Base-by-base conservation (phyloP, 106 monocot genomes). In the Platanthera zijinensis region DNA sequence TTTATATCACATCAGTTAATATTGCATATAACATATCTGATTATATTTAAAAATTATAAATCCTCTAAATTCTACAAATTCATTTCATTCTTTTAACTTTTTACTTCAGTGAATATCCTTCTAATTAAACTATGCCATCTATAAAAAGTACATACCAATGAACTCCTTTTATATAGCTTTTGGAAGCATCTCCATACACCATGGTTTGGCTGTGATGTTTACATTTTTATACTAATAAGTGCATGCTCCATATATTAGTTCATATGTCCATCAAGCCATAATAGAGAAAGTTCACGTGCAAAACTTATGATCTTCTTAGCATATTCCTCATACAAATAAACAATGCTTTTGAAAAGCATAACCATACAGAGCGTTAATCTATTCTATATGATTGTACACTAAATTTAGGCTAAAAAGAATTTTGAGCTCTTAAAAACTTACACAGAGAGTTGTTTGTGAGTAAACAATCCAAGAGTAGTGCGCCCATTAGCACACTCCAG, bases 401-500 rank as follows among this genome's bases (percentile, higher is more conserved):
- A 10, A 2, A 7, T 67, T 39, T 3, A 10, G 32, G 32, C 12
- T 18, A 30, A 39, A 39, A 67, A 67, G 32, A 67, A 10, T 10
- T 67, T 67, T 25, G 30, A 12, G 30, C 0, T 67, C 30, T 32
- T 17, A 10, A 47, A 45, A 78, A 84, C 93, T 87, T 84, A 96
- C 96, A 86, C 80, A 15, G 96, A 96, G 54, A 96, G 84, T 63
- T 73, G 89, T 82, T 70, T 96, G 64, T 96, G 96, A 70, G 87
- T 91, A 83, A 96, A 96, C 78, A 96, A 79, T 52, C 89, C 86
- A 78, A 89, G 7, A 68, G 87, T 89, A 63, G n/a, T 91, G n/a
- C 85, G 80, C 66, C 90, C 96, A 80, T 91, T 89, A 56, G 93
- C 84, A 76, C 92, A 96, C 47, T 96, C 96, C 79, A 96, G 87